phyloP scores from a whole-genome alignment of 164 flowering plant species.

The Vitis amurensis region DNA sequence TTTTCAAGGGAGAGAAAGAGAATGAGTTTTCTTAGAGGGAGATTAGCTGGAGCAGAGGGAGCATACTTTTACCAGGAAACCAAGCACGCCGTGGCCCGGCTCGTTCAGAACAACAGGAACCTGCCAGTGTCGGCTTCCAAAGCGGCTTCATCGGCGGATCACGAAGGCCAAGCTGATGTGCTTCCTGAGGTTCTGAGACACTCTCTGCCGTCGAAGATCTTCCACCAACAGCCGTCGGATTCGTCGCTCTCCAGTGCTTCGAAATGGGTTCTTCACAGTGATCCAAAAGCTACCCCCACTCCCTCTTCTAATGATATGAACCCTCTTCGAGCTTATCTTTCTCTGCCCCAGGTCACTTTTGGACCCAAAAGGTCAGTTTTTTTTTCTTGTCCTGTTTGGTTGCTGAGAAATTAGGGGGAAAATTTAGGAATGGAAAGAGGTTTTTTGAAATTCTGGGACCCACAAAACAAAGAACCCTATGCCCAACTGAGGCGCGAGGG shows the following conservation, averaged over 20 bases:
- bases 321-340: constrained; percentile 68
- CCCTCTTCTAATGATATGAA: constrained; percentile 56
- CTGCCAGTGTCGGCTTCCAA: constrained; percentile 21
- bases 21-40: constrained; percentile 82
- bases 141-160: constrained; percentile 7
- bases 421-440: no score
- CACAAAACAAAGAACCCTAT: no score
- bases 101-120: constrained; percentile 38
- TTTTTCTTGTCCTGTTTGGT: neutral
- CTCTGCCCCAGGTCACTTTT: constrained; percentile 85
- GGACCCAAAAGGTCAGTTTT: constrained; percentile 70
- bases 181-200: constrained; percentile 85
- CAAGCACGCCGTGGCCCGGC: constrained; percentile 64
- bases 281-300: constrained; percentile 14
- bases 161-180: constrained; percentile 56
- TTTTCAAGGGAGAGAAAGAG: neutral
- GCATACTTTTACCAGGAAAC: constrained; percentile 85
- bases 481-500: constrained; percentile 17
- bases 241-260: constrained; percentile 45
- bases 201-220: constrained; percentile 61
- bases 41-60: constrained; percentile 77
- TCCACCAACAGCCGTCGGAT: constrained; percentile 20
- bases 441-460: no score
- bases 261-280: constrained; percentile 58
- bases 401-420: no score